These are phyloP conservation scores for Boletus semigastroideus DNA, from an alignment of 1,284 basidiomycete species.

Conservation along the genomic window DNA sequence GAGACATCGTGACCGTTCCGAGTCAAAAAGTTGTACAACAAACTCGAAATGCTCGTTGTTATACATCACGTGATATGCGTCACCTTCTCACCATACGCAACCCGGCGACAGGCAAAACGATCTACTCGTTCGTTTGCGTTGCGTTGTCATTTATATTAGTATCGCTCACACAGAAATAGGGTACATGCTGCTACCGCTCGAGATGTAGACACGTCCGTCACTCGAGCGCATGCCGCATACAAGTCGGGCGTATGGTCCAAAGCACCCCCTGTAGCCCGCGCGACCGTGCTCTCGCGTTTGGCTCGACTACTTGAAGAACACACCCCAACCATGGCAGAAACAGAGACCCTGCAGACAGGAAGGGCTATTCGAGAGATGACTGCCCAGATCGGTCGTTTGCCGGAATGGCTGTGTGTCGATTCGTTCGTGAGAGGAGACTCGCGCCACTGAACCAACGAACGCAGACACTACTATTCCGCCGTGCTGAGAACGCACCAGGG, in stretches of 20 bases:
- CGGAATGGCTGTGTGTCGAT: conserved; percentile 74
- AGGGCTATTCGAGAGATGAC: conserved; percentile 77
- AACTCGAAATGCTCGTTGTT: not conserved
- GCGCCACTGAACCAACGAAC: conserved; percentile 1
- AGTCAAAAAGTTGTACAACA: not conserved
- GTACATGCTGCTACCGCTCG: conserved; percentile 41
- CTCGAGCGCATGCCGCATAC: conserved; percentile 56
- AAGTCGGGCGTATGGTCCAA: conserved; percentile 70
- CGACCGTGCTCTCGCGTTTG: conserved; percentile 62
- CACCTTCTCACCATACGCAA: conserved; percentile 50
- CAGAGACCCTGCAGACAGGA: conserved; percentile 78
- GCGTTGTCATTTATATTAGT: too few species aligned
- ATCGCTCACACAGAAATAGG: conserved; percentile 27
- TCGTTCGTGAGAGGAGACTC: conserved; percentile 1
- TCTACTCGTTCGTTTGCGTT: conserved; percentile 53
- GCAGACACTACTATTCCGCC: conserved; percentile 74
- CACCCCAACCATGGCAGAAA: conserved; percentile 56
- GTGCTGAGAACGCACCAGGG: conserved; percentile 67
- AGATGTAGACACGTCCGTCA: conserved; percentile 54
- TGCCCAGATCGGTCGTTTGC: conserved; percentile 68
- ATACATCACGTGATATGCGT: conserved; percentile 25
- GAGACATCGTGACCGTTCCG: conserved; percentile 25
- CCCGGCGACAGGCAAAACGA: conserved; percentile 61
- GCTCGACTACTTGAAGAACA: conserved; percentile 59
- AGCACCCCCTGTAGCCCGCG: conserved; percentile 54